Evolutionary conservation across 2,329 filamentous ascomycete species (phyloP).

Genomic region (Exophiala spinifera): DNA sequence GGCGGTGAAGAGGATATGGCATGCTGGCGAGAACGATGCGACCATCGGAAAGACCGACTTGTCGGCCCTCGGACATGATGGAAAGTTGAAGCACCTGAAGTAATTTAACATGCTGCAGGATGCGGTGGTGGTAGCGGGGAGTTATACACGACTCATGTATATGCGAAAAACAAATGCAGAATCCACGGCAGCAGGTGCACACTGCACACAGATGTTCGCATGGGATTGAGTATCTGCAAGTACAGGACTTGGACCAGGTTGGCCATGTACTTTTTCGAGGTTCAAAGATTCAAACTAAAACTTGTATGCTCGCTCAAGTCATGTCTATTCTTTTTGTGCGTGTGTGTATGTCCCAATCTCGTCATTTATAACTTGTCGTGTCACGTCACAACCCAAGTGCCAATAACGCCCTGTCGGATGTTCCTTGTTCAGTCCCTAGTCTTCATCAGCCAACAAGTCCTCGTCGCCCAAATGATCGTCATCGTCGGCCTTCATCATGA

Average conservation of each 20-base stretch:
- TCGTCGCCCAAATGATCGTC: conserved; percentile 52
- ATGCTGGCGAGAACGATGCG: conserved; percentile 53
- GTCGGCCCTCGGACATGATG: conserved; percentile 22
- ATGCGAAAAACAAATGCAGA: background rate
- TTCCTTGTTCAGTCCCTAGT: too few relatives aligned
- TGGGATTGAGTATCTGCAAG: too few relatives aligned
- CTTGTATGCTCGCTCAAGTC: too few relatives aligned
- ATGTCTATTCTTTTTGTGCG: too few relatives aligned
- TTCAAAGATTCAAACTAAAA: too few relatives aligned
- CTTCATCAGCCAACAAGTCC: conserved; percentile 42
- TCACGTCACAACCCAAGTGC: background rate
- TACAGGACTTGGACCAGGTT: too few relatives aligned
- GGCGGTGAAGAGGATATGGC: conserved; percentile 85
- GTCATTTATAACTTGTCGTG: too few relatives aligned
- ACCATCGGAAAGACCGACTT: conserved; percentile 23
- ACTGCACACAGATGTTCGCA: background rate
- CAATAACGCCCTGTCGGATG: background rate
- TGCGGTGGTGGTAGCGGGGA: background rate
- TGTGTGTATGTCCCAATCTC: background rate
- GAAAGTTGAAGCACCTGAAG: conserved; percentile 24
- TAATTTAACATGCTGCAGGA: background rate
- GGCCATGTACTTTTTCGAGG: too few relatives aligned
- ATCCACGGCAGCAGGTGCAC: background rate
- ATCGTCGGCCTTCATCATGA: conserved; percentile 71
- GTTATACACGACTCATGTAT: background rate